These are phyloP conservation scores for Sisymbrium altissimum DNA, from an alignment of 345 rosid genomes.

Conservation along the genomic window DNA sequence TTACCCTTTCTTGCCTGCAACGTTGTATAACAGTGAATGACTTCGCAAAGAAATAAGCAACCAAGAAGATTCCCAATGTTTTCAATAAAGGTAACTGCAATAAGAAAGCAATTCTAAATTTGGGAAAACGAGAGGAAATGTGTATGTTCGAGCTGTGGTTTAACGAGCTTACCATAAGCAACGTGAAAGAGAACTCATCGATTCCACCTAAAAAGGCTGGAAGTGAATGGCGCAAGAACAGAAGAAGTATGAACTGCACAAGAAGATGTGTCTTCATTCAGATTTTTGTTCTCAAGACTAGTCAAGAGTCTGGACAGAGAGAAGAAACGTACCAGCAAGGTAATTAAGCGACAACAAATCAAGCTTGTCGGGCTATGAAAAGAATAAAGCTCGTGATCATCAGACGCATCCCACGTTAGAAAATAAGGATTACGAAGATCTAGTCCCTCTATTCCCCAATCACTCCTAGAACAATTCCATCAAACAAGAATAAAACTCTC, in stretches of 20 bases:
- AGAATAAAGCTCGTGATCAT: conserved; percentile 49
- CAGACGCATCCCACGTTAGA: conserved; percentile 43
- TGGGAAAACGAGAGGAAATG: neutral
- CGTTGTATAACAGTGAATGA: conserved; percentile 47
- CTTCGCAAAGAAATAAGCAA: conserved; percentile 54
- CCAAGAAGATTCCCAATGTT: conserved; percentile 62
- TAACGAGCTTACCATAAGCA: conserved; percentile 49
- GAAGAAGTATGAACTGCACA: conserved; percentile 65
- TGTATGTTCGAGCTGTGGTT: neutral
- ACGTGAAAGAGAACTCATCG: conserved; percentile 52
- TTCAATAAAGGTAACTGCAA: conserved; percentile 56
- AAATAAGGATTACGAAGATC: conserved; percentile 48
- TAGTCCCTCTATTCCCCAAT: conserved; percentile 61
- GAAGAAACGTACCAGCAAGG: conserved; percentile 52
- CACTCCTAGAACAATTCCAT: conserved; percentile 37
- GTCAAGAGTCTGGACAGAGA: neutral
- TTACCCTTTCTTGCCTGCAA: conserved; percentile 38
- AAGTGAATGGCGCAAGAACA: conserved; percentile 68
- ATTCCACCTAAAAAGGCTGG: conserved; percentile 54
- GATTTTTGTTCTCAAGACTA: neutral
- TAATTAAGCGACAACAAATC: conserved; percentile 64
- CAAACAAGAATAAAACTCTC: neutral
- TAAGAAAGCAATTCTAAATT: neutral
- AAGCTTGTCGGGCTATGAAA: conserved; percentile 52
- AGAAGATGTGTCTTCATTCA: neutral